Evolutionary conservation across 495 filamentous ascomycete species (phyloP).

Genomic region (Daldinia decipiens): DNA sequence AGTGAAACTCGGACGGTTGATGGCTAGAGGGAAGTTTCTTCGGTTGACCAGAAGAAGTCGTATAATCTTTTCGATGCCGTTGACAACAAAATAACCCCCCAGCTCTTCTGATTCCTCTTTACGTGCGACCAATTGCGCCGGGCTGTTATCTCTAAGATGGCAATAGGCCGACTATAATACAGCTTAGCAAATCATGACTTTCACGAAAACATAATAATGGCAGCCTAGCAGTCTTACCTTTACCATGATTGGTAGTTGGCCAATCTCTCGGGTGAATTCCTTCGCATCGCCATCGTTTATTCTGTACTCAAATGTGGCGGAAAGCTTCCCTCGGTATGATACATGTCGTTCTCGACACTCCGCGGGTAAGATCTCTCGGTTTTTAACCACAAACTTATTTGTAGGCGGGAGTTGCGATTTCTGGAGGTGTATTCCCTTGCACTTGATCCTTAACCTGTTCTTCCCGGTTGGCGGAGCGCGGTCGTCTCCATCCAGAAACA

Average conservation of each 20-base stretch:
- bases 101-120: conserved; percentile 96
- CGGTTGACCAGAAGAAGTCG: conserved; percentile 88
- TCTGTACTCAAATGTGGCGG: conserved; percentile 79
- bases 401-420: conserved; percentile 75
- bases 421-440: conserved; percentile 80
- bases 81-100: conserved; percentile 94
- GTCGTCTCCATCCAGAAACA: conserved; percentile 81
- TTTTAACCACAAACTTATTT: conserved; percentile 80
- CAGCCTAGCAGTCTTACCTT: conserved; percentile 61
- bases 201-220: neutral
- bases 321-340: conserved; percentile 88
- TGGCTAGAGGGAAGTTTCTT: conserved; percentile 94
- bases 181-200: conserved; percentile 20
- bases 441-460: conserved; percentile 77
- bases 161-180: conserved; percentile 78
- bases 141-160: conserved; percentile 85
- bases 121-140: conserved; percentile 78
- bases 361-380: conserved; percentile 86
- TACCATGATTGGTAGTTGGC: conserved; percentile 91
- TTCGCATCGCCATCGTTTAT: conserved; percentile 87
- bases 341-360: conserved; percentile 95
- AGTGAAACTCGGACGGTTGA: conserved; percentile 85
- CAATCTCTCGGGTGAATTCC: conserved; percentile 82
- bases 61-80: conserved; percentile 95
- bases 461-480: conserved; percentile 63